phyloP scores from a whole-genome alignment of 371 early-diverging fungal species.

The Syncephalastrum racemosum region DNA sequence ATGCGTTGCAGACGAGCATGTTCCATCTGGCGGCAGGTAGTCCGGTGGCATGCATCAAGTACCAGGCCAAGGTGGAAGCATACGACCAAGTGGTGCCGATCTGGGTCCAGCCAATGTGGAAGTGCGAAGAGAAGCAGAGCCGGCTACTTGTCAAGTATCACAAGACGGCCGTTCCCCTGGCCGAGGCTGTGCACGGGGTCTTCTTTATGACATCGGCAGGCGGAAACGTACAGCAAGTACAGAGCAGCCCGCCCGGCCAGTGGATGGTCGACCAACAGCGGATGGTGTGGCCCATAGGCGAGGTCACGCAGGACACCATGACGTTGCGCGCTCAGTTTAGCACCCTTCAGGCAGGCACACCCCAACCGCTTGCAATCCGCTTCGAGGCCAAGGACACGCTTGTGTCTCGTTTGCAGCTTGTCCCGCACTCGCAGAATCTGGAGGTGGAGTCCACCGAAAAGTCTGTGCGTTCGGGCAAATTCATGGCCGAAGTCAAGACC shows the following conservation, averaged over 20 bases:
- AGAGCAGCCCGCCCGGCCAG: constrained; percentile 55
- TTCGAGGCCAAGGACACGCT: constrained; percentile 45
- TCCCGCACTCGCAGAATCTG: background rate
- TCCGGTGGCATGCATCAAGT: constrained; percentile 40
- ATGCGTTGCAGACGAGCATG: constrained; percentile 38
- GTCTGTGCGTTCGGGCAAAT: constrained; percentile 33
- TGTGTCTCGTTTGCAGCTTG: constrained; percentile 26
- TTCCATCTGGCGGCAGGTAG: constrained; percentile 29
- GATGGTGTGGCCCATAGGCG: constrained; percentile 55
- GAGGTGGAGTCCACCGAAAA: constrained; percentile 14
- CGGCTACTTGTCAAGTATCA: constrained; percentile 54
- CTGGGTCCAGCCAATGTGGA: constrained; percentile 55
- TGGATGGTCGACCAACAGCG: constrained; percentile 51
- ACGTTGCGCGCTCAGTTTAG: constrained; percentile 54
- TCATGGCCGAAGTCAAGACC: constrained; percentile 31
- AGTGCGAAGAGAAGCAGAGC: constrained; percentile 53
- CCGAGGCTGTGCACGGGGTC: constrained; percentile 24
- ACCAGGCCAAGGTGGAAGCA: constrained; percentile 36
- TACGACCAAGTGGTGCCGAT: constrained; percentile 30
- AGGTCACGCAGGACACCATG: constrained; percentile 27
- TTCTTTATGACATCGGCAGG: constrained; percentile 51
- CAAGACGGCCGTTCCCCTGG: constrained; percentile 9
- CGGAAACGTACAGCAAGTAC: constrained; percentile 48
- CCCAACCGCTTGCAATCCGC: constrained; percentile 50
- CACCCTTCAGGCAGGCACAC: constrained; percentile 37